phyloP scores from a whole-genome alignment of 352 stramenopile species.

The Globisporangium acanthophoron region DNA sequence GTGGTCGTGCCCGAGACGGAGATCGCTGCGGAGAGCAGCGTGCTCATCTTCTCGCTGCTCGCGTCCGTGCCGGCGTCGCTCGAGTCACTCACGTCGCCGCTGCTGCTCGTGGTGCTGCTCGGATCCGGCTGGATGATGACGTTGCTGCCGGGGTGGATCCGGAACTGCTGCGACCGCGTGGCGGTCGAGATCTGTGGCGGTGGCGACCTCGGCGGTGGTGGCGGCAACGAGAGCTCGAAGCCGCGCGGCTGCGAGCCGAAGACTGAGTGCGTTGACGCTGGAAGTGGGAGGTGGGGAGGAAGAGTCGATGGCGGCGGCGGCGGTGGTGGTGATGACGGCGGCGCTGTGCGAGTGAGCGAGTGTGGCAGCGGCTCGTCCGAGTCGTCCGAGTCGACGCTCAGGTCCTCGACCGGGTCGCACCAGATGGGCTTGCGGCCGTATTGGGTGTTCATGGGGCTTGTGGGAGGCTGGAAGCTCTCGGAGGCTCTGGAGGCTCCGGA shows the following conservation, averaged over 20 bases:
- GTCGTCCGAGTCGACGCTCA: constrained; percentile 14
- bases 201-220: constrained; percentile 6
- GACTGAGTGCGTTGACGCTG: neutral
- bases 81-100: constrained; percentile 27
- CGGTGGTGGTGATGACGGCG: neutral
- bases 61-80: constrained; percentile 25
- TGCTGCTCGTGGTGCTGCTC: constrained; percentile 15
- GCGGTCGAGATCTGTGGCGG: neutral
- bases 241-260: neutral
- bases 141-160: constrained; percentile 11
- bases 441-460: constrained; percentile 5
- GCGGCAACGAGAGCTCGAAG: constrained; percentile 5
- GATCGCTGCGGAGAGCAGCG: constrained; percentile 8
- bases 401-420: constrained; percentile 14
- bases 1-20: neutral
- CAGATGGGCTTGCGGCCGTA: constrained; percentile 14
- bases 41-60: constrained; percentile 4
- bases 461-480: no score
- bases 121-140: constrained; percentile 13
- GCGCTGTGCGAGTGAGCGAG: neutral
- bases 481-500: no score
- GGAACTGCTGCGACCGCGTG: constrained; percentile 7
- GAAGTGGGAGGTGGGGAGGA: neutral
- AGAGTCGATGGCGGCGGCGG: neutral
- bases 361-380: constrained; percentile 3